Evolutionary conservation across 148 eudicot genomes (phyloP).

Genomic region (Fagopyrum tataricum): DNA sequence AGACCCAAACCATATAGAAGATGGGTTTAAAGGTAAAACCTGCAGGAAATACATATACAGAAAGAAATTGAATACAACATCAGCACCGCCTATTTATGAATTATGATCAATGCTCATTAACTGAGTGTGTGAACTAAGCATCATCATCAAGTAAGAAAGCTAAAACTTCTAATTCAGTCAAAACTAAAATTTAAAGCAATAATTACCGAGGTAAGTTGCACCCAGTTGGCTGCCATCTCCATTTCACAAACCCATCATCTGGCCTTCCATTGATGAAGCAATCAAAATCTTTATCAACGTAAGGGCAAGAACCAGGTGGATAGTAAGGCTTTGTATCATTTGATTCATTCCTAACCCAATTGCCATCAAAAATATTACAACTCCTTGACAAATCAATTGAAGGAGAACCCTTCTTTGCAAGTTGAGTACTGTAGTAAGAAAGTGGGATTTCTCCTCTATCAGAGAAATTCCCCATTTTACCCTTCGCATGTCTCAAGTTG

Average conservation of each 20-base stretch:
- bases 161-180: slow-evolving; percentile 19
- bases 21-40: not conserved
- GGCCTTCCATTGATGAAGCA: slow-evolving; percentile 69
- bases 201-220: slow-evolving; percentile 59
- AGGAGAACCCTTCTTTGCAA: not conserved
- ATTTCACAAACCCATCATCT: slow-evolving; percentile 52
- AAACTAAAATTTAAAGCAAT: slow-evolving; percentile 53
- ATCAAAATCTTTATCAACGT: slow-evolving; percentile 68
- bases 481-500: not conserved
- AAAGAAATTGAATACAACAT: not conserved
- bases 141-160: slow-evolving; percentile 41
- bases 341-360: slow-evolving; percentile 67
- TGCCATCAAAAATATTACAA: slow-evolving; percentile 78
- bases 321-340: slow-evolving; percentile 54
- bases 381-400: slow-evolving; percentile 8
- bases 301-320: slow-evolving; percentile 67
- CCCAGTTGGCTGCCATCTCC: slow-evolving; percentile 84
- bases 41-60: not conserved
- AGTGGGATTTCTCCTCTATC: not conserved
- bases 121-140: not conserved
- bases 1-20: not conserved
- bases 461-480: not conserved
- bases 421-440: slow-evolving; percentile 4
- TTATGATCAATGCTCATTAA: not conserved
- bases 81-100: not conserved